A percentile compares a stretch with the other conserved stretches of the same genome.
Conservation (phyloP, 1,284 basidiomycete species). For the Microbotryomycetes sp. region DNA sequence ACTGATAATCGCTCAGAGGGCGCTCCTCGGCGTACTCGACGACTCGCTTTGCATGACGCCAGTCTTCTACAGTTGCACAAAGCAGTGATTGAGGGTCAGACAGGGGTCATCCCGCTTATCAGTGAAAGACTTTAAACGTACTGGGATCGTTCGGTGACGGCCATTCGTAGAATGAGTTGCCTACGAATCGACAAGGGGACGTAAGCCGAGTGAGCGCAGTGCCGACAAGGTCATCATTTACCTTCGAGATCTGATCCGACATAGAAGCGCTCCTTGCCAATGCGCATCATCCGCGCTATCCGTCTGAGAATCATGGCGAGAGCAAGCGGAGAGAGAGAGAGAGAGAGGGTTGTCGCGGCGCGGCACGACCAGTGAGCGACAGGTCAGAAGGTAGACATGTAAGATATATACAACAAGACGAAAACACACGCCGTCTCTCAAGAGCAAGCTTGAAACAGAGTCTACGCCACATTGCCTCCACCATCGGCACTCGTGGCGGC, state of each 20-base stretch:
- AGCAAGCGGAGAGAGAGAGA: neutral
- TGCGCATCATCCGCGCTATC: constrained; percentile 9
- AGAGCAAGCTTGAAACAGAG: no score
- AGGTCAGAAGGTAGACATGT: no score
- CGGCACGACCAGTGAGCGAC: no score
- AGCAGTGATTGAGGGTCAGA: neutral
- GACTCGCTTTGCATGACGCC: constrained; percentile 23
- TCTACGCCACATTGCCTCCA: no score
- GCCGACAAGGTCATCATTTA: neutral
- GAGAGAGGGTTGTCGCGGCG: no score
- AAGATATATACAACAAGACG: no score
- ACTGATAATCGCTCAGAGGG: constrained; percentile 22
- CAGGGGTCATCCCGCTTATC: no score
- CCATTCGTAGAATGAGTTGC: constrained; percentile 26
- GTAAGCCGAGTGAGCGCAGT: neutral
- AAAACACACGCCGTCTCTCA: no score
- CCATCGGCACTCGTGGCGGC: no score
- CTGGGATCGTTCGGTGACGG: constrained; percentile 9
- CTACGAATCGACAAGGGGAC: neutral
- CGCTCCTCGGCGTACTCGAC: constrained; percentile 19
- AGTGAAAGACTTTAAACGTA: neutral
- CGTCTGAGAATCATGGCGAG: constrained; percentile 11
- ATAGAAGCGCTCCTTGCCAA: constrained; percentile 26
- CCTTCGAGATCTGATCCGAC: constrained; percentile 23
- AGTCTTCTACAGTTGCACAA: constrained; percentile 6